These are phyloP conservation scores for Knufia fluminis DNA, from an alignment of 2,329 filamentous ascomycete genomes.

Conservation along the genomic window DNA sequence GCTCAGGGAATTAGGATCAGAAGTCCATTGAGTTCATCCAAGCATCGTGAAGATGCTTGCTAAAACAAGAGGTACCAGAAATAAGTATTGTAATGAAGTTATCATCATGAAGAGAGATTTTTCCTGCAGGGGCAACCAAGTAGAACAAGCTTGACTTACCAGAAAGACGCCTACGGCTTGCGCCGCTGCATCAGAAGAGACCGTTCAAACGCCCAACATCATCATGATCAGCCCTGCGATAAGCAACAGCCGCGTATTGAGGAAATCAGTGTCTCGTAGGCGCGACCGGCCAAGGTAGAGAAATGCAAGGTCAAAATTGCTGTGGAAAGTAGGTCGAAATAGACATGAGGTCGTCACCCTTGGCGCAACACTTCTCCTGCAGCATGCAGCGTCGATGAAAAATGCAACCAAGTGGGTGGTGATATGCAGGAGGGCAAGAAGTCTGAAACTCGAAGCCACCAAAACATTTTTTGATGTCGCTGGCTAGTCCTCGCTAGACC, in stretches of 20 bases:
- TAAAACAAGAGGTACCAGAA: conserved; percentile 99
- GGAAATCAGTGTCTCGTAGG: not conserved
- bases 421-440: conserved; percentile 9
- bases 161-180: not conserved
- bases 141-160: not conserved
- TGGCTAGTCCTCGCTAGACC: not conserved
- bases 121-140: not conserved
- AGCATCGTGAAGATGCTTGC: conserved; percentile 38
- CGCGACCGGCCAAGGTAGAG: not conserved
- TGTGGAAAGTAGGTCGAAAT: not conserved
- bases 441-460: not conserved
- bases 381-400: conserved; percentile 5
- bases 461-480: not conserved
- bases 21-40: conserved; percentile 82
- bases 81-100: conserved; percentile 44
- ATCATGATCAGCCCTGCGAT: not conserved
- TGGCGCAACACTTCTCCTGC: conserved; percentile 6
- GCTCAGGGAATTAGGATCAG: conserved; percentile 44
- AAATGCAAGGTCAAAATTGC: conserved; percentile 4
- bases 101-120: conserved; percentile 56
- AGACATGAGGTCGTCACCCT: not conserved
- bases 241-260: not conserved
- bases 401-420: conserved; percentile 1
- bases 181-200: not conserved
- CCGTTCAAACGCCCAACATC: not conserved